Evolutionary conservation across 306 rosid genomes (phyloP), one percentile per base, ranked within the genome.

Genomic region (Trichosanthes cucumerina): DNA sequence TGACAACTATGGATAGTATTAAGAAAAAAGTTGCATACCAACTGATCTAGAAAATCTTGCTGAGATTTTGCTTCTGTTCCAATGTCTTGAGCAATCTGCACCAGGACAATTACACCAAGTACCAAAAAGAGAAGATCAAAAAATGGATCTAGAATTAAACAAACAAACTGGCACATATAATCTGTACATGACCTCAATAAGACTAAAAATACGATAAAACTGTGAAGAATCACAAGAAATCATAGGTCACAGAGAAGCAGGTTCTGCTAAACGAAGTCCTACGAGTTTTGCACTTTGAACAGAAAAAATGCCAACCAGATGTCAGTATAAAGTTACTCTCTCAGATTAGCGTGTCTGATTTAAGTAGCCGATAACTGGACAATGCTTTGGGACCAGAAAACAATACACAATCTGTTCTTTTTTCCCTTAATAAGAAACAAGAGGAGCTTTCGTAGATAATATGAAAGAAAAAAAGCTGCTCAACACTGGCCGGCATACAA

Each of bases 31-130:
- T 65, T 41, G 24, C 16, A 38, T 89, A 92, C 98, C 98, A 95
- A 86, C 81, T 86, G 84, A 85, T 82, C 87, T 64, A 95, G 85
- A 86, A 95, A 89, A 77, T 86, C 89, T 52, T 85, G 88, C 66
- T 95, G 92, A 66, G 57, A 82, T 73, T 79, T 95, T 47, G 89
- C 96, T 88, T 91, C 97, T 39, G 88, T 72, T 21, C 93, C 93
- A 41, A 95, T 95, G 69, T 89, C 96, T 80, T 91, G 88, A 54
- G 98, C 98, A 79, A 95, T 94, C 98, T 95, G 93, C 86, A 78
- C 23, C 80, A 82, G 41, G 21, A 66, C 49, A 23, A 49, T 76
- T 6, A 47, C 26, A 54, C 64, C 38, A 54, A 62, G 47, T 49
- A 72, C 23, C 56, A 26, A 36, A 62, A 41, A 3, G 9, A 50